Evolutionary conservation across 2,329 filamentous ascomycete genomes (phyloP).

Genomic region (Cyphellophora europaea): DNA sequence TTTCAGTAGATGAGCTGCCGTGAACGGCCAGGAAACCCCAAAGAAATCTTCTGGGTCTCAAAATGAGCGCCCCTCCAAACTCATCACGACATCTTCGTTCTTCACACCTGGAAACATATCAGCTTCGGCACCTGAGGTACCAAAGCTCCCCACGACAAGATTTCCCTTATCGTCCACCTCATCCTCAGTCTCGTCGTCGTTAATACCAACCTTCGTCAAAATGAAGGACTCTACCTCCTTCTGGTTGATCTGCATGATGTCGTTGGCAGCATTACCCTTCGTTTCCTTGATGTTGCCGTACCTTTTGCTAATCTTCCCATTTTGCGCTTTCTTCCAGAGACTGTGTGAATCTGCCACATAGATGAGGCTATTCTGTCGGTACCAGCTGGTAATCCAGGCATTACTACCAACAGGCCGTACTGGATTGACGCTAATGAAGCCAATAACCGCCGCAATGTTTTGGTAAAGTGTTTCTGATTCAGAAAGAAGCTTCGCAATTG

Average conservation of each 20-base stretch:
- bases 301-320: conserved; percentile 47
- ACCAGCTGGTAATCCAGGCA: conserved; percentile 65
- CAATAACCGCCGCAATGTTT: conserved; percentile 62
- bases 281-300: conserved; percentile 45
- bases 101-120: no score
- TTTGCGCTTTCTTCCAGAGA: conserved; percentile 63
- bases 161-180: conserved; percentile 7
- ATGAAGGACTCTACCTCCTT: conserved; percentile 41
- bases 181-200: conserved; percentile 21
- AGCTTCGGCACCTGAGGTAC: no score
- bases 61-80: no score
- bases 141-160: no score
- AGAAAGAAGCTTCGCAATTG: conserved; percentile 70
- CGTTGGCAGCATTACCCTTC: conserved; percentile 35
- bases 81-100: no score
- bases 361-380: conserved; percentile 69
- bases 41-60: no score
- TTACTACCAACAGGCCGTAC: conserved; percentile 71
- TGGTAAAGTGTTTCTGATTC: conserved; percentile 55
- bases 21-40: no score
- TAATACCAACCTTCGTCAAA: conserved; percentile 24
- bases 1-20: no score
- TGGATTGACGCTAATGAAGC: conserved; percentile 67
- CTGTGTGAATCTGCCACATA: conserved; percentile 68
- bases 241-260: conserved; percentile 48